Base-by-base conservation (phyloP, 345 rosid species). In the Psidium friedrichsthalianum region DNA sequence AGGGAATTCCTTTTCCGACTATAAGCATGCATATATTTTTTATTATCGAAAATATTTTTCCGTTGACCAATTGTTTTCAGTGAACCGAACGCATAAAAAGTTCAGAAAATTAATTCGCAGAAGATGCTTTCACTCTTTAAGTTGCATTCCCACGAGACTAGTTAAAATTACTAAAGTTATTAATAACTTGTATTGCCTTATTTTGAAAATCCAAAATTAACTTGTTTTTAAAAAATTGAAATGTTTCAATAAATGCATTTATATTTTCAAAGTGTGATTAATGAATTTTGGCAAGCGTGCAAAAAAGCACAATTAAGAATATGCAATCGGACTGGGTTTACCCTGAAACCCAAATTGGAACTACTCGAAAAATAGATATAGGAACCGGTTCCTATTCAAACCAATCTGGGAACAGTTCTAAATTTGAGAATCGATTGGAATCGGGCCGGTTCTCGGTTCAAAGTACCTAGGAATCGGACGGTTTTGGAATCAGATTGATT, bases 141-240 rank as follows among this genome's bases (percentile, higher is more conserved):
- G 0, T 0, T 4, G 0, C 6, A 11, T 61, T 61, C 76, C 40
- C 76, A 0, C 0, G 6, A 64, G 6, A 29, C 44, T 0, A 64
- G 42, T 64, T 32, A 64, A 64, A 32, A 15, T 64, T 16, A 64
- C 24, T 64, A 29, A 29, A 61, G 40, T 7, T 14, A 15, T 61
- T 61, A 61, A 61, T 61, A 29, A 61, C 40, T 61, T 61, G 14
- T 16, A 21, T 69, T 6, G 12, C 32, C 78, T 18, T 29, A 32
- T 18, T 69, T 69, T 69, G 22, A 1, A 61, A 61, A 61, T 61
- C 2, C 0, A 36, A 69, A 16, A 2, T 18, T 18, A 69, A 36
- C 24, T 18, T 8, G 3, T 16, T 69, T 32, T 16, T 11, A 18
- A 32, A 18, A 2, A 4, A 9, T 24, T 18, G 7, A 18, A 69